Base-by-base conservation (phyloP, 2,329 filamentous ascomycete species). In the Laburnicola sp. region DNA sequence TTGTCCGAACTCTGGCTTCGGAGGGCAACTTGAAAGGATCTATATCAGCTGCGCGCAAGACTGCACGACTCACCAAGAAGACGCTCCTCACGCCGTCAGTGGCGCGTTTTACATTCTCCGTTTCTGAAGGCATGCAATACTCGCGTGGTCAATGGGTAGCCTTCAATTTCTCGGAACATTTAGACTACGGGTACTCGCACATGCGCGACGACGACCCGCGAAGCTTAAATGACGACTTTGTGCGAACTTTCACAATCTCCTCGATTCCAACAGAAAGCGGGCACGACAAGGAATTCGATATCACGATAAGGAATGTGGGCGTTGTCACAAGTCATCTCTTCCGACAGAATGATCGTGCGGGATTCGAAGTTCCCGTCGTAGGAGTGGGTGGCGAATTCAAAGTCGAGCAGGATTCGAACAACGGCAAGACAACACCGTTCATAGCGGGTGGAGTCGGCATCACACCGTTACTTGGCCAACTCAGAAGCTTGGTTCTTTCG, bases 221-320 rank as follows among this genome's bases (percentile, higher is more conserved):
- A 57, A 88, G 85, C 60, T 70, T 96, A 11, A 96, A 96, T 62
- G 91, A 96, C 66, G 90, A 96, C 66, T 92, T 84, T 55, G 78
- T 94, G 3, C 79, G 91, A 26, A 95, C 90, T 0, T 96, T 96
- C 64, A 96, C 91, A 2, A 80, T 96, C 0, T 89, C 87, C 1
- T 89, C 81, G 2, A 71, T 76, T 1, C 82, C 85, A 2, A 30
- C 36, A 2, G 25, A 28, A 11, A 6, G 21, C 2, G 34, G 9
- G 1, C 32, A 58, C 2, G 65, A 68, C 2, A 63, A 77, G 31
- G 78, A 85, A 61, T 80, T 94, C 49, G 85, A 92, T 60, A 86
- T 95, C 55, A 93, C 88, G 3, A 82, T 85, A 1, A 75, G 88
- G 11, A 83, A 79, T 46, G 82, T 90, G 38, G 90, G 91, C 0